These are phyloP conservation scores for Gentiana macrophylla DNA, from an alignment of 257 asterid genomes.

Conservation along the genomic window DNA sequence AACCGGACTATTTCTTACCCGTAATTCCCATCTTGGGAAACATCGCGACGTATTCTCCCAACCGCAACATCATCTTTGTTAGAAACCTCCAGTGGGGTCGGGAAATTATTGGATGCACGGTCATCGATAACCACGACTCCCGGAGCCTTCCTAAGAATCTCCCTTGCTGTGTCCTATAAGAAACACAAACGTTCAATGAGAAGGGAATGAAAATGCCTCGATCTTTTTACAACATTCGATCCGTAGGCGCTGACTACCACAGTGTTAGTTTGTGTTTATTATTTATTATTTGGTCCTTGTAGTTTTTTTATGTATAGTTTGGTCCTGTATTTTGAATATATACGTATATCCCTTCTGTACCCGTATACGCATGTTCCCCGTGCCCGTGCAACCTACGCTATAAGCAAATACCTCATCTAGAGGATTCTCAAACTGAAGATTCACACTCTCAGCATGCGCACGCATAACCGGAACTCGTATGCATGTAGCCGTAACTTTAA, in stretches of 20 bases:
- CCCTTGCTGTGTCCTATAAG: constrained; percentile 52
- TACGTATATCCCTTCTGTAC: too few species aligned
- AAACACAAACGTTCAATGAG: background rate
- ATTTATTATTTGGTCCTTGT: too few species aligned
- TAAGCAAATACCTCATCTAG: constrained; percentile 58
- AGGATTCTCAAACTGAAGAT: constrained; percentile 87
- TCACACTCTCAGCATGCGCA: constrained; percentile 96
- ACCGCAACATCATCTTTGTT: constrained; percentile 87
- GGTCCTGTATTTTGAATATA: too few species aligned
- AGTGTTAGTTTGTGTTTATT: too few species aligned
- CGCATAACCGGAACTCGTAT: constrained; percentile 98
- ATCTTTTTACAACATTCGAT: too few species aligned
- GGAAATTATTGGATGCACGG: constrained; percentile 67
- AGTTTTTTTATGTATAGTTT: too few species aligned
- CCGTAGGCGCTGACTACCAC: too few species aligned
- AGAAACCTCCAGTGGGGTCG: constrained; percentile 85
- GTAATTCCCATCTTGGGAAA: constrained; percentile 73
- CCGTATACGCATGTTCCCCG: too few species aligned
- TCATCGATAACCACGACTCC: constrained; percentile 77
- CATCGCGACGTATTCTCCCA: constrained; percentile 84
- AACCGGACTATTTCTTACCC: constrained; percentile 36
- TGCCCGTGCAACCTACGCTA: background rate
- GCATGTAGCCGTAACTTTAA: constrained; percentile 93
- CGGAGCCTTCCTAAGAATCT: constrained; percentile 64
- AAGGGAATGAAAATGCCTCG: too few species aligned